Evolutionary conservation across 1,284 basidiomycete genomes (phyloP).

Genomic region (Ustanciosporium gigantosporum): DNA sequence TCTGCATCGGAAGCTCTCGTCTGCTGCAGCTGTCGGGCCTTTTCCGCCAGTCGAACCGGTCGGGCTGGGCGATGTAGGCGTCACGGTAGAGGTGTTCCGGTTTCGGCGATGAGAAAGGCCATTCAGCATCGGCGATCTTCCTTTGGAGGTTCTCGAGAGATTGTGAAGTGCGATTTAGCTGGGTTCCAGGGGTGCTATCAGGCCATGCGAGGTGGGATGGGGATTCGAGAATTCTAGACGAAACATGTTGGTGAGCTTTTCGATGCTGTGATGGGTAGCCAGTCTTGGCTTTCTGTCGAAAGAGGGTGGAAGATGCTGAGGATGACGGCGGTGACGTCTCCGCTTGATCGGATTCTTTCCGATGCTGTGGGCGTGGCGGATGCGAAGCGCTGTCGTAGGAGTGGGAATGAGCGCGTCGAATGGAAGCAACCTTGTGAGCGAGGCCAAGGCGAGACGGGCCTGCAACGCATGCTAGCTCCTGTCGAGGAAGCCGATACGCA

Average conservation of each 20-base stretch:
- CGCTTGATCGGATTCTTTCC: not conserved
- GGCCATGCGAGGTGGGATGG: not conserved
- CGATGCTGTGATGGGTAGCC: not conserved
- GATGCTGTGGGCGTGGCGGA: not conserved
- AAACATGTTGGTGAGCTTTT: not conserved
- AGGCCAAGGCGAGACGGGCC: too few species aligned
- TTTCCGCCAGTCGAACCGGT: conserved; percentile 33
- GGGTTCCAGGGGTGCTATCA: not conserved
- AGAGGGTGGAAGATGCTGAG: not conserved
- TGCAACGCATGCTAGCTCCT: conserved; percentile 11
- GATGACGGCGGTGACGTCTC: not conserved
- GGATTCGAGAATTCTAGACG: not conserved
- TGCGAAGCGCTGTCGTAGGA: not conserved
- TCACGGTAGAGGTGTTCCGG: conserved; percentile 31
- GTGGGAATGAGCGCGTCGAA: not conserved
- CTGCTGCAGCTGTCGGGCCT: not conserved
- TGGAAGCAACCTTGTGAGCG: not conserved
- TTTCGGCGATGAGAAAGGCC: conserved; percentile 17
- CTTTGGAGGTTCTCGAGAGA: not conserved
- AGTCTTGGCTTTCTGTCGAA: not conserved
- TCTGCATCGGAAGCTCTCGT: conserved; percentile 4
- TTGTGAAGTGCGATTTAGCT: not conserved
- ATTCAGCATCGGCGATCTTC: not conserved
- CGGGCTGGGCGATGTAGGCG: conserved; percentile 27
- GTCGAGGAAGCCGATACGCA: not conserved